A percentile compares a stretch with the other conserved stretches of the same genome.
These are phyloP conservation scores for Scutellaria baicalensis DNA, from an alignment of 257 asterid genomes.

Conservation along the genomic window DNA sequence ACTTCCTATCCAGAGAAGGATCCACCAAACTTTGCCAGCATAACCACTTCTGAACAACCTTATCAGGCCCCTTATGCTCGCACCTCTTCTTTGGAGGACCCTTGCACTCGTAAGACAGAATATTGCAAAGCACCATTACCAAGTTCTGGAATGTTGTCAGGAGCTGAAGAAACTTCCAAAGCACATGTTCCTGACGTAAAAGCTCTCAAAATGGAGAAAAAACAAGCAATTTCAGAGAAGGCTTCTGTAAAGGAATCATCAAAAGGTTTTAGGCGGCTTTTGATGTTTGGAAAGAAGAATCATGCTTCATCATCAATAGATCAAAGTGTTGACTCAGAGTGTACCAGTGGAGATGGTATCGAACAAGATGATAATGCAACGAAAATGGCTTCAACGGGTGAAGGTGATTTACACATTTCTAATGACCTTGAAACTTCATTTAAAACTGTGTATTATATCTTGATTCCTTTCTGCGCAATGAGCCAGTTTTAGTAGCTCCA, in stretches of 20 bases:
- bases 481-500: slow-evolving; percentile 1
- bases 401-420: slow-evolving; percentile 48
- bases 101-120: slow-evolving; percentile 42
- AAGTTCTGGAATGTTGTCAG: slow-evolving; percentile 22
- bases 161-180: slow-evolving; percentile 40
- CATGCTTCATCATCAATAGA: slow-evolving; percentile 45
- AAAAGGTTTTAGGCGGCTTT: slow-evolving; percentile 70
- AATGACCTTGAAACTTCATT: slow-evolving; percentile 12
- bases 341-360: slow-evolving; percentile 33
- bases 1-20: slow-evolving; percentile 31
- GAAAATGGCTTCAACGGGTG: slow-evolving; percentile 43
- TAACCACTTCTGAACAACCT: slow-evolving; percentile 31
- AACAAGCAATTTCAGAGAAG: slow-evolving; percentile 43
- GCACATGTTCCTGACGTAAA: slow-evolving; percentile 36
- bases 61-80: slow-evolving; percentile 66
- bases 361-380: slow-evolving; percentile 33
- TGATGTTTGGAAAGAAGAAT: slow-evolving; percentile 85
- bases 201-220: slow-evolving; percentile 31
- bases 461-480: background rate
- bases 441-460: background rate
- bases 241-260: slow-evolving; percentile 55
- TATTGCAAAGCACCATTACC: slow-evolving; percentile 38
- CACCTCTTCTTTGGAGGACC: slow-evolving; percentile 59
- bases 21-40: slow-evolving; percentile 24
- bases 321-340: slow-evolving; percentile 60